Conservation (phyloP, 768 basidiomycete genomes). For the Gymnopilus junonius region DNA sequence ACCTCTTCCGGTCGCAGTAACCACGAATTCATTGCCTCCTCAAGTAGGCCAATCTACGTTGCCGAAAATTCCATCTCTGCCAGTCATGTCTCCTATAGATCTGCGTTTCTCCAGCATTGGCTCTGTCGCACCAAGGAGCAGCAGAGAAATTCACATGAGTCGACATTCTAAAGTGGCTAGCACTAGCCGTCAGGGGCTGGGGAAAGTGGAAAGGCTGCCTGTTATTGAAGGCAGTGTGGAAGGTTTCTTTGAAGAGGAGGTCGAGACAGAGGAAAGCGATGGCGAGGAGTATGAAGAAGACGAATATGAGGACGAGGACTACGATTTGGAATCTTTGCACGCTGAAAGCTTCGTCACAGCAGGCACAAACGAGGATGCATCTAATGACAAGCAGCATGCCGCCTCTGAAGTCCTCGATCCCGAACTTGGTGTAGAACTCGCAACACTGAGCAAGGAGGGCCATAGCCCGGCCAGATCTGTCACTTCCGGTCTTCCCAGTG, state of each 20-base stretch:
- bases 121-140: slow-evolving; percentile 37
- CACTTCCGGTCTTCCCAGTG: background rate
- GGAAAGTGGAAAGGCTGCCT: slow-evolving; percentile 38
- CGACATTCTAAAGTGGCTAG: slow-evolving; percentile 7
- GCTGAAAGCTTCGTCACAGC: slow-evolving; percentile 66
- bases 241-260: slow-evolving; percentile 28
- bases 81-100: slow-evolving; percentile 63
- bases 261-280: slow-evolving; percentile 25
- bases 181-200: slow-evolving; percentile 14
- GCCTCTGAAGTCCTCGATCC: slow-evolving; percentile 9
- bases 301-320: slow-evolving; percentile 33
- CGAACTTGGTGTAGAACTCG: slow-evolving; percentile 16
- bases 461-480: background rate
- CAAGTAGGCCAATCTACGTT: background rate
- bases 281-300: slow-evolving; percentile 31
- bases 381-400: background rate
- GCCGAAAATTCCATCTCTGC: slow-evolving; percentile 33
- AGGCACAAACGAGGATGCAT: slow-evolving; percentile 24
- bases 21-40: slow-evolving; percentile 5
- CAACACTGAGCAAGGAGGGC: slow-evolving; percentile 2
- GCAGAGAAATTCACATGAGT: slow-evolving; percentile 24
- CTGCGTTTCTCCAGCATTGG: slow-evolving; percentile 57
- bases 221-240: slow-evolving; percentile 46
- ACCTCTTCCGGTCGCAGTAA: slow-evolving; percentile 22
- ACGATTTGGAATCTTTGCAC: slow-evolving; percentile 50